Percentiles rank a stretch among this genome's conserved stretches.
Conservation (phyloP, 495 filamentous ascomycete genomes). For the Pseudomonodictys pantanalensis region DNA sequence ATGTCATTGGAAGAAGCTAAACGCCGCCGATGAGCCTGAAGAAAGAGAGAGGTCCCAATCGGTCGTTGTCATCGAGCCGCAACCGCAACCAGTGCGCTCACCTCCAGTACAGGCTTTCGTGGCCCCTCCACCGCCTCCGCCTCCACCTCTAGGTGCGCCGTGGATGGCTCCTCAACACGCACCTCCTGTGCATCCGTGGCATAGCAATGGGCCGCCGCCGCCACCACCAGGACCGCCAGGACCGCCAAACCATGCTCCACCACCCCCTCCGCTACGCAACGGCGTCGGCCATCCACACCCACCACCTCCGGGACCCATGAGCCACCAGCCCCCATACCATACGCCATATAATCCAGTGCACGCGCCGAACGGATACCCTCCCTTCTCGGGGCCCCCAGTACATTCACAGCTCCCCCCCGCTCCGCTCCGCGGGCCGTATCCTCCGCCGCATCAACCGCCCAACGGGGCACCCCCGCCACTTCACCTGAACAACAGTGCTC, state of each 20-base stretch:
- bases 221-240: conserved; percentile 8
- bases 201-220: conserved; percentile 8
- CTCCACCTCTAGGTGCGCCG: conserved; percentile 4
- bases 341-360: conserved; percentile 28
- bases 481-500: no score
- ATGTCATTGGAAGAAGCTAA: conserved; percentile 39
- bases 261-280: conserved; percentile 21
- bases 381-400: conserved; percentile 15
- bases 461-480: conserved; percentile 13
- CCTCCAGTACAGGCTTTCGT: conserved; percentile 20
- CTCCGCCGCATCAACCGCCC: conserved; percentile 15
- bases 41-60: conserved; percentile 22
- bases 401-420: conserved; percentile 22
- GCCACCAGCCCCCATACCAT: conserved; percentile 28
- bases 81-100: conserved; percentile 28
- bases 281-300: conserved; percentile 24
- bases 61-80: conserved; percentile 10
- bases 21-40: conserved; percentile 22
- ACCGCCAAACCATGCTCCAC: background rate
- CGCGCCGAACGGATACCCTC: conserved; percentile 35
- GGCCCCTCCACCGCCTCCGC: conserved; percentile 11
- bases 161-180: conserved; percentile 14
- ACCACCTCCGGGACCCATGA: conserved; percentile 9
- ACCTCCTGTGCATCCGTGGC: conserved; percentile 24
- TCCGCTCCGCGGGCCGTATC: conserved; percentile 21